These are phyloP conservation scores for Elaeis oleifera DNA, from an alignment of 202 grass and related monocot species.

Conservation along the genomic window DNA sequence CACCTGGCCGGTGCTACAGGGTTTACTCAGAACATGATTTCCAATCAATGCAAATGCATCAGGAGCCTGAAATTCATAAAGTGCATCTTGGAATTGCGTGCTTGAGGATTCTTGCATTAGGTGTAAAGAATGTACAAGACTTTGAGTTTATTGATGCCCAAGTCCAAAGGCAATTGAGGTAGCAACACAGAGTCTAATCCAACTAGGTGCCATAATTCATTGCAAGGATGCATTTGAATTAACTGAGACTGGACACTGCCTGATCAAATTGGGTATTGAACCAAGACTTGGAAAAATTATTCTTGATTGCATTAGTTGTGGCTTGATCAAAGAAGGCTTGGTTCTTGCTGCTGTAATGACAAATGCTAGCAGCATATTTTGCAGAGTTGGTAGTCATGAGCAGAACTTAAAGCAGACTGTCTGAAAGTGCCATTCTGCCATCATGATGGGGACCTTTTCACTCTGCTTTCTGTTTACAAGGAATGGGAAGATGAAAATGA, in stretches of 20 bases:
- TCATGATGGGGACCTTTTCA: conserved; percentile 80
- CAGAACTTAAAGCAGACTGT: conserved; percentile 74
- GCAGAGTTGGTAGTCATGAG: conserved; percentile 72
- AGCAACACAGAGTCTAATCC: conserved; percentile 64
- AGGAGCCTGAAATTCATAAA: conserved; percentile 92
- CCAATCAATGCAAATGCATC: conserved; percentile 67
- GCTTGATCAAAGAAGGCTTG: conserved; percentile 83
- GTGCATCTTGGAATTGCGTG: conserved; percentile 83
- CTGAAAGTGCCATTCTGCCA: conserved; percentile 84
- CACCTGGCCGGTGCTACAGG: conserved; percentile 73
- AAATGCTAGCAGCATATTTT: conserved; percentile 95
- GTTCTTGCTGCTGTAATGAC: conserved; percentile 90
- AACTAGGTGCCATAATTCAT: conserved; percentile 61
- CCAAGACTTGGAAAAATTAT: conserved; percentile 94
- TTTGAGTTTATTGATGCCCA: conserved; percentile 93
- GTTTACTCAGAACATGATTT: conserved; percentile 83
- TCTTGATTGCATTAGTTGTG: conserved; percentile 60
- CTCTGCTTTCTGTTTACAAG: conserved; percentile 91
- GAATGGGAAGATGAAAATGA: conserved; percentile 69
- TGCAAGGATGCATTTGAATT: conserved; percentile 42
- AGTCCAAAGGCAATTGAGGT: conserved; percentile 60
- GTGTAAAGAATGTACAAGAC: conserved; percentile 46
- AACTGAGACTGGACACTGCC: conserved; percentile 47
- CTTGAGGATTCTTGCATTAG: conserved; percentile 83
- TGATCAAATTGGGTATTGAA: conserved; percentile 80